phyloP scores from a whole-genome alignment of 768 basidiomycete genomes.

The Mrakia hoshinonis region DNA sequence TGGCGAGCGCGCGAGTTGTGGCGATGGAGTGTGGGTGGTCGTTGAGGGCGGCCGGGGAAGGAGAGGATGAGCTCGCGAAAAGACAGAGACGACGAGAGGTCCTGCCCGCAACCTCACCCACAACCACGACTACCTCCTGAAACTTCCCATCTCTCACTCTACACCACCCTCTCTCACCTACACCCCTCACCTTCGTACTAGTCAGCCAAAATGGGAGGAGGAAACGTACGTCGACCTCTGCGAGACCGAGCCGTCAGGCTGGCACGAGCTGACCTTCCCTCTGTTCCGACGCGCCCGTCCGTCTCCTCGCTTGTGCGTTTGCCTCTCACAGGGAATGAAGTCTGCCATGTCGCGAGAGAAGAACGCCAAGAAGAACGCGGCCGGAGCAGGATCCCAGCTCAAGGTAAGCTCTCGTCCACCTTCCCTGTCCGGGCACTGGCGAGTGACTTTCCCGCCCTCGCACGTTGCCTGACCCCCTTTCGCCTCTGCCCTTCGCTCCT shows the following conservation, averaged over 20 bases:
- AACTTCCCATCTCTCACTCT: background rate
- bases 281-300: background rate
- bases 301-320: background rate
- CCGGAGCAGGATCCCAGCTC: conserved; percentile 6
- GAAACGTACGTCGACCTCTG: conserved; percentile 13
- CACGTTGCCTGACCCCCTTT: background rate
- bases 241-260: background rate
- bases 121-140: too few species aligned
- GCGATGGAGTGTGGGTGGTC: too few species aligned
- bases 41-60: too few species aligned
- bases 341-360: conserved; percentile 24
- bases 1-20: too few species aligned
- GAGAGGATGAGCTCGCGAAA: too few species aligned
- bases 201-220: conserved; percentile 18
- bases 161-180: background rate
- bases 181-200: conserved; percentile 32
- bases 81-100: too few species aligned
- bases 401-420: background rate
- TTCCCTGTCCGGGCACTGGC: background rate
- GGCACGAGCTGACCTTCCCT: background rate
- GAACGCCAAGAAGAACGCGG: conserved; percentile 25
- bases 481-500: background rate
- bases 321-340: conserved; percentile 4
- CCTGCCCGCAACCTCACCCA: too few species aligned
- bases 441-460: background rate